Base-by-base conservation (phyloP, 176 grass and related monocot genomes). In the Oryza australiensis region DNA sequence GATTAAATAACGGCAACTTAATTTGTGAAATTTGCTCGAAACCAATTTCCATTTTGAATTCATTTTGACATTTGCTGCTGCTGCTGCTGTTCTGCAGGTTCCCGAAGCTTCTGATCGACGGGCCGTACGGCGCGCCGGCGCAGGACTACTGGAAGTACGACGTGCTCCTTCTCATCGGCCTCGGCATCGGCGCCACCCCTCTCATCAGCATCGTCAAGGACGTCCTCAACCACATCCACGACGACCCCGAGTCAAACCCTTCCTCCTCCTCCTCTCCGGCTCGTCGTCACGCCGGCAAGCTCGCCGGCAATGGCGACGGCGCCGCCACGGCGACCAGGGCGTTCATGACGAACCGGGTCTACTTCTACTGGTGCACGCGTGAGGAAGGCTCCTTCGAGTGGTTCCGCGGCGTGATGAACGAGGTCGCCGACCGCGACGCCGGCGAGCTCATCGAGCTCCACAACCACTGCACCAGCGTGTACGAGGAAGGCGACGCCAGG, bases 401-500 rank as follows among this genome's bases (percentile, higher is more conserved):
- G 96, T 99, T 99, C 87, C 91, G 93, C 14, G 93, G 91, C 23
- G 87, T 95, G 79, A 95, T 99, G 96, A 87, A 95, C 68, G 96
- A 95, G 80, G 96, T 99, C 27, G 96, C 87, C 46, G 91, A 93
- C 87, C 90, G 88, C 20, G 96, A 99, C 79, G 48, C 55, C 33
- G 51, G 78, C 1, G 85, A 85, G 3, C 76, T 85, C 37, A 92
- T 99, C 41, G 96, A 99, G 91, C 89, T 99, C 12, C 96, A 99
- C 87, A 99, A 99, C 85, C 91, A 99, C 86, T 99, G 96, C 91
- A 99, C 96, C 0, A 92, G 91, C 68, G 91, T 99, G 72, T 99
- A 99, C 80, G 92, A 91, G 73, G 96, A 99, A 1, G 93, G 93
- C 0, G 93, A 99, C 82, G 96, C 96, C 0, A 62, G 91, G 72